Conservation (phyloP, 352 stramenopile species). For the Hyphochytrium catenoides region DNA sequence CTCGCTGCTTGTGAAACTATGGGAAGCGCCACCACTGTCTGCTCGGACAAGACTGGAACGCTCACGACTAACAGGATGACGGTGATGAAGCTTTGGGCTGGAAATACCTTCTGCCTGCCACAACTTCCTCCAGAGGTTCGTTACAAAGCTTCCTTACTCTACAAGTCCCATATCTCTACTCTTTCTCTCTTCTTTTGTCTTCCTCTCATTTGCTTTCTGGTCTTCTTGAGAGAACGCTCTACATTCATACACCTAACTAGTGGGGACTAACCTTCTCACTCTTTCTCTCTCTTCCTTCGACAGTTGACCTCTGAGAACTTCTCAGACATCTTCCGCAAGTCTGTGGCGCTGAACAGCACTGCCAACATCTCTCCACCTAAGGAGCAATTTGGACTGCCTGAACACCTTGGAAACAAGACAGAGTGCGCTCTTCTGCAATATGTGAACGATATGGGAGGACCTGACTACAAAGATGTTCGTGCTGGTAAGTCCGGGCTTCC, state of each 20-base stretch:
- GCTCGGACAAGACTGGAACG: slow-evolving; percentile 85
- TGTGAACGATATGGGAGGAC: slow-evolving; percentile 28
- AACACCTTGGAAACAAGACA: slow-evolving; percentile 56
- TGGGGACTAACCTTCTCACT: too few relatives aligned
- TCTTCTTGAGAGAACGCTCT: too few relatives aligned
- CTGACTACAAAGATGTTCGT: too few relatives aligned
- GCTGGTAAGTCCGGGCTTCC: too few relatives aligned
- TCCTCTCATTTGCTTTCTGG: too few relatives aligned
- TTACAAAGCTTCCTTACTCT: too few relatives aligned
- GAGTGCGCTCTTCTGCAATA: slow-evolving; percentile 45
- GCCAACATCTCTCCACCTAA: slow-evolving; percentile 28
- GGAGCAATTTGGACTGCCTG: slow-evolving; percentile 14
- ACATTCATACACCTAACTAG: too few relatives aligned
- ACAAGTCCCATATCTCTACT: too few relatives aligned
- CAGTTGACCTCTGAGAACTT: slow-evolving; percentile 32
- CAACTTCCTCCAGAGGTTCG: too few relatives aligned
- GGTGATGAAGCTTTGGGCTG: slow-evolving; percentile 51
- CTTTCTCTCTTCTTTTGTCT: too few relatives aligned
- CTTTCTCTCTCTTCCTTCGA: too few relatives aligned
- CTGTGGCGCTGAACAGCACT: slow-evolving; percentile 39
- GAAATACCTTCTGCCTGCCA: too few relatives aligned
- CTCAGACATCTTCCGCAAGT: slow-evolving; percentile 22
- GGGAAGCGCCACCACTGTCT: slow-evolving; percentile 72
- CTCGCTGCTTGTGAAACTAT: slow-evolving; percentile 66
- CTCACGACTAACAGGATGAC: slow-evolving; percentile 91